Conservation (phyloP, 2,329 filamentous ascomycete genomes). For the Aspergillus sp. region DNA sequence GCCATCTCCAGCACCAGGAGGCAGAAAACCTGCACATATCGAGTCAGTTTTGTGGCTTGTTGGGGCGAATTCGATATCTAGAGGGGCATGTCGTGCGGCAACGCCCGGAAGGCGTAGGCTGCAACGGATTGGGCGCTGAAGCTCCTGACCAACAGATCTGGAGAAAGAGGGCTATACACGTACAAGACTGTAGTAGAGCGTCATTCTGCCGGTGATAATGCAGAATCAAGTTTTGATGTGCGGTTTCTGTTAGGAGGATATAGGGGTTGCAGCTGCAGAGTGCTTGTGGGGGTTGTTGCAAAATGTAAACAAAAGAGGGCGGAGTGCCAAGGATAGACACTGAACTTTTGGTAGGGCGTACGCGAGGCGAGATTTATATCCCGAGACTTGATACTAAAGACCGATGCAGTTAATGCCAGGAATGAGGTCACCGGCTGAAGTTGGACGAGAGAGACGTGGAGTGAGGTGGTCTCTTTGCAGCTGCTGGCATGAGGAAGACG, state of each 20-base stretch:
- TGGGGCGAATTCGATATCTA: constrained; percentile 3
- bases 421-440: constrained; percentile 6
- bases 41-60: constrained; percentile 9
- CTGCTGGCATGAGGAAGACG: constrained; percentile 28
- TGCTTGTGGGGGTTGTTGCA: constrained; percentile 5
- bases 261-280: constrained; percentile 1
- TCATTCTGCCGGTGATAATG: constrained; percentile 50
- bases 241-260: neutral
- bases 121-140: constrained; percentile 12
- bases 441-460: constrained; percentile 2
- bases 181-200: constrained; percentile 67
- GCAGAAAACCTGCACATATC: constrained; percentile 44
- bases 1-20: constrained; percentile 50
- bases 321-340: neutral
- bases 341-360: neutral
- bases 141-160: neutral
- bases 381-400: neutral
- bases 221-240: neutral
- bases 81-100: constrained; percentile 6
- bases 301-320: constrained; percentile 17
- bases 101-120: constrained; percentile 18
- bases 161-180: constrained; percentile 26
- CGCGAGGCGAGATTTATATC: constrained; percentile 4
- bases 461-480: constrained; percentile 72
- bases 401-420: neutral